phyloP scores from a whole-genome alignment of 1,284 basidiomycete species.

The Sporisorium graminicola region DNA sequence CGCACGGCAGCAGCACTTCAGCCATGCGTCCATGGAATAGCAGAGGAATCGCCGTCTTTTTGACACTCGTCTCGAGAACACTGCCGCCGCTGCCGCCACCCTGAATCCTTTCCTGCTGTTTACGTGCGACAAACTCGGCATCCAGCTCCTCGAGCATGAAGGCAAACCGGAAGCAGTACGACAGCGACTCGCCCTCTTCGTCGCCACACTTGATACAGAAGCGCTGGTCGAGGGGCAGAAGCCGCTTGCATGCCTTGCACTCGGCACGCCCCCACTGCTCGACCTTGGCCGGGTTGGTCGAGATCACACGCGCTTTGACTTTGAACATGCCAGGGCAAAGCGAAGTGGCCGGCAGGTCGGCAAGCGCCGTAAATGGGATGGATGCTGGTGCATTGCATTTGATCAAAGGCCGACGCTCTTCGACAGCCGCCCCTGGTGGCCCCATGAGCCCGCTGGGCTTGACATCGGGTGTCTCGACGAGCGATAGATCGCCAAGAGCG shows the following conservation, averaged over 20 bases:
- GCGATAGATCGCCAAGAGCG: slow-evolving; percentile 1
- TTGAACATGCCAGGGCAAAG: slow-evolving; percentile 43
- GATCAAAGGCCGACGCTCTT: slow-evolving; percentile 25
- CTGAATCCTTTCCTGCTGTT: slow-evolving; percentile 9
- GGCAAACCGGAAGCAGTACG: slow-evolving; percentile 41
- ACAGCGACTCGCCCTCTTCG: slow-evolving; percentile 41
- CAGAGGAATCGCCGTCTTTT: slow-evolving; percentile 24
- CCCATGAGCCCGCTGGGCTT: slow-evolving; percentile 32
- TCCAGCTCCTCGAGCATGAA: slow-evolving; percentile 50
- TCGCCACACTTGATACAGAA: slow-evolving; percentile 50
- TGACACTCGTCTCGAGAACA: neutral
- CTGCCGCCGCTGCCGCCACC: neutral
- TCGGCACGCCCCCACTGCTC: slow-evolving; percentile 43
- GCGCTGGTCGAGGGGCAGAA: slow-evolving; percentile 37
- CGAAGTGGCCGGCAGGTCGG: slow-evolving; percentile 33
- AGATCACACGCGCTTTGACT: slow-evolving; percentile 36
- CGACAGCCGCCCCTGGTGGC: slow-evolving; percentile 9
- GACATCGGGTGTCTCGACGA: slow-evolving; percentile 25
- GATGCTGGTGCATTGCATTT: slow-evolving; percentile 42
- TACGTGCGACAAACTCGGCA: slow-evolving; percentile 26
- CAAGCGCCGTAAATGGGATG: slow-evolving; percentile 30
- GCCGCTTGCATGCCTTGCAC: slow-evolving; percentile 37
- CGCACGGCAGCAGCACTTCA: slow-evolving; percentile 26
- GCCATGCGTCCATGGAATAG: slow-evolving; percentile 39
- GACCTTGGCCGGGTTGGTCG: slow-evolving; percentile 36